Base-by-base conservation (phyloP, 2,329 filamentous ascomycete species). In the Lecanicillium sp. region DNA sequence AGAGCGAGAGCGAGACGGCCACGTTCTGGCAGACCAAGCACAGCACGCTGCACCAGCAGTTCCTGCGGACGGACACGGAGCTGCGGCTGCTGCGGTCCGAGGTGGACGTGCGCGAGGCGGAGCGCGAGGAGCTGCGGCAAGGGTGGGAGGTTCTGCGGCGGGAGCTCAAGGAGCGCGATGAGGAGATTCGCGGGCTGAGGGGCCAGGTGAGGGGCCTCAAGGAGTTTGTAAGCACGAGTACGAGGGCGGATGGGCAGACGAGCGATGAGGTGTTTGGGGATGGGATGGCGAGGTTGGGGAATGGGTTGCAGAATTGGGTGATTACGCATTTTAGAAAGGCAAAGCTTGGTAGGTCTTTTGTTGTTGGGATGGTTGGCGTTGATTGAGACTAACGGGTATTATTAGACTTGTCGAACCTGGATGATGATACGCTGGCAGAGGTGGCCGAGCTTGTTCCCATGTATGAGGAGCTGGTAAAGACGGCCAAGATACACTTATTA, bases 251-350 rank as follows among this genome's bases (percentile, higher is more conserved):
- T 20, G 73, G 73, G 17, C 74, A 80, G 55, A 66, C 65, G 39
- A 79, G 77, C 44, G 83, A 87, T 50, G 78, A 82, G 56, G 75
- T 78, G 10, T 74, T 87, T 52, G 72, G 66, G 3, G 75, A 82
- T 36, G 67, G 69, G 9, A 75, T 84, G 65, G 66, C 70, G 36
- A 68, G 72, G 41, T 56, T 87, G 33, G 74, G 75, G 15, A 81
- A 85, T 49, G 74, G 80, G 17, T 59, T 85, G 48, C 81, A 86
- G 60, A 85, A 87, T 49, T 87, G 82, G 82, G 74, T 81, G 4
- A 78, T 87, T 49, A 72, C 74, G 18, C 75, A 83, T 53, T 87
- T 83, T 47, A 69, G 82, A 37, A 74, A 73, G 45, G 68, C 72
- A 11, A 82, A 72, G 59, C 59, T 82, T 33, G 63, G 71, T 73